phyloP scores from a whole-genome alignment of 768 basidiomycete genomes.

The Russula earlei region DNA sequence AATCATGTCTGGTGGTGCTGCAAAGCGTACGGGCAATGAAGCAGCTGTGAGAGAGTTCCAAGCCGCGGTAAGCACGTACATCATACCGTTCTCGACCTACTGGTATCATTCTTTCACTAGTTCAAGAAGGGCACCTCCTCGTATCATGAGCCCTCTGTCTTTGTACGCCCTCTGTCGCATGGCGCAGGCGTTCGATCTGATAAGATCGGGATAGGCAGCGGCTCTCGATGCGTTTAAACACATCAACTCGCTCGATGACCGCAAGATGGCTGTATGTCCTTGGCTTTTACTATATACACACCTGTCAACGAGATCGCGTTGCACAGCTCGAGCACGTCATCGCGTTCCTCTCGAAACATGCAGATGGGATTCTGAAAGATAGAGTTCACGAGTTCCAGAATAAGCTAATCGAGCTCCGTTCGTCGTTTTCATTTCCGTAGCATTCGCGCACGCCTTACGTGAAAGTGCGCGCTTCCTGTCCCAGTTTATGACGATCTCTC shows the following conservation, averaged over 20 bases:
- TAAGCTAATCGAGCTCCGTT: conserved; percentile 44
- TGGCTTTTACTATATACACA: neutral
- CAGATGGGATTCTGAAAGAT: conserved; percentile 32
- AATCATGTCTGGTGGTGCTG: neutral
- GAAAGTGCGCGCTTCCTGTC: neutral
- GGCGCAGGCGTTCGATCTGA: too few relatives aligned
- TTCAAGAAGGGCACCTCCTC: conserved; percentile 2
- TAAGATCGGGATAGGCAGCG: conserved; percentile 35
- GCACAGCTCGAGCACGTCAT: conserved; percentile 56
- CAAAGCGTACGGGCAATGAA: neutral
- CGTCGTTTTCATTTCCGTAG: neutral
- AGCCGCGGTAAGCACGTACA: neutral
- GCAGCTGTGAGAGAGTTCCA: conserved; percentile 1
- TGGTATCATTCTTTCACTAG: neutral
- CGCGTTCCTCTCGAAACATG: conserved; percentile 47
- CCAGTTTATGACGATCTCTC: conserved; percentile 74
- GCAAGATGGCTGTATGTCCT: conserved; percentile 57
- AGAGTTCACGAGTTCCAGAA: conserved; percentile 31
- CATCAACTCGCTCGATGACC: conserved; percentile 59
- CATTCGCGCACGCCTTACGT: neutral
- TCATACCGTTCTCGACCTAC: too few relatives aligned
- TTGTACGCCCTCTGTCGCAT: neutral
- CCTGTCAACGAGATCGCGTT: neutral
- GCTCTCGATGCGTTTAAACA: conserved; percentile 53
- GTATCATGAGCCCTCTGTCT: neutral